Base-by-base conservation (phyloP, 371 early-diverging fungal genomes). In the Zychaea mexicana region DNA sequence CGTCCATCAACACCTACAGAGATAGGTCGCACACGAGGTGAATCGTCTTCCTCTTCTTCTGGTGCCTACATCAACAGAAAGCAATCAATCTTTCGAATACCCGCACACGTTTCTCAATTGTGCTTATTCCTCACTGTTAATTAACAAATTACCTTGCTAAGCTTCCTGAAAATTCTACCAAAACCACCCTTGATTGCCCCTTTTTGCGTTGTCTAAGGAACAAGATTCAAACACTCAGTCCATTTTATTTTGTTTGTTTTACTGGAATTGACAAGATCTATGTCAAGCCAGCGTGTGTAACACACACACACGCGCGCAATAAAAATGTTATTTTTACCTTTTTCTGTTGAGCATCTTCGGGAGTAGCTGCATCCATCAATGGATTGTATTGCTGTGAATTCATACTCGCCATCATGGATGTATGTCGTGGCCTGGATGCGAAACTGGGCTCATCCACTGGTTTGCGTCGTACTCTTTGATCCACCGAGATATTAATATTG, bases 111-210 rank as follows among this genome's bases (percentile, higher is more conserved):
- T n/a, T n/a, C n/a, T n/a, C n/a, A n/a, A n/a, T n/a, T n/a, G n/a
- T n/a, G n/a, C n/a, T n/a, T n/a, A n/a, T n/a, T n/a, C n/a, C n/a
- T n/a, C n/a, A n/a, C n/a, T n/a, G n/a, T n/a, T n/a, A n/a, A n/a
- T n/a, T n/a, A n/a, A n/a, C n/a, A n/a, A 57, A 3, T 9, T 57
- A 65, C 65, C 65, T 58, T 64, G 61, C 69, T 65, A 46, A 69
- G 47, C 36, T 69, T 69, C 22, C 65, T 58, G 24, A 69, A 61
- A 13, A 69, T 60, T 53, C 65, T 64, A 27, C 69, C 69, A 49
- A 69, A 39, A 5, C 68, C 68, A 22, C 66, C 58, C 49, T 52
- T 59, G 36, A 57, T 61, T 30, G 61, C 61, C 22, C 66, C 61
- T 56, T 57, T 61, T 31, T 60, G 56, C 15, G 33, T 46, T 30